phyloP scores from a whole-genome alignment of 495 filamentous ascomycete species.

The Neurospora sp. region DNA sequence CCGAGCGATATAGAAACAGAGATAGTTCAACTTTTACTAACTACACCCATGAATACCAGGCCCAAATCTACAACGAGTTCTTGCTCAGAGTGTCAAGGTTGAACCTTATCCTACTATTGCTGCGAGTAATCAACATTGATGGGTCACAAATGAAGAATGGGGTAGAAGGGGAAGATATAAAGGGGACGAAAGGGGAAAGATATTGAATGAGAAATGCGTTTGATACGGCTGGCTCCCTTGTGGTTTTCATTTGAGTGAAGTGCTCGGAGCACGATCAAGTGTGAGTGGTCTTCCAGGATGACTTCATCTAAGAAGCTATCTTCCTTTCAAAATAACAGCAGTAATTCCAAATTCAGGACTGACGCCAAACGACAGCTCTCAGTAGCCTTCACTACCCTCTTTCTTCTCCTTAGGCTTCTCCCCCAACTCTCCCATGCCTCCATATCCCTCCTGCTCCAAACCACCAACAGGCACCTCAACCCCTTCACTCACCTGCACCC shows the following conservation, averaged over 20 bases:
- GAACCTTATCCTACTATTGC: background rate
- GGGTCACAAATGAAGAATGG: background rate
- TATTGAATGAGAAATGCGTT: too few relatives aligned
- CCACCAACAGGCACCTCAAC: background rate
- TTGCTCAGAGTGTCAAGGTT: conserved; percentile 89
- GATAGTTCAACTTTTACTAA: conserved; percentile 99
- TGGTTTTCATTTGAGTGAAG: too few relatives aligned
- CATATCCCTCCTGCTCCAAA: background rate
- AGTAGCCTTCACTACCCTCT: background rate
- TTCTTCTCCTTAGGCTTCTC: background rate
- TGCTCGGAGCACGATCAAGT: too few relatives aligned
- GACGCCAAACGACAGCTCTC: background rate
- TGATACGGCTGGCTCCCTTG: too few relatives aligned
- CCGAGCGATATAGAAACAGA: conserved; percentile 87
- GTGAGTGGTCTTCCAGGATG: background rate
- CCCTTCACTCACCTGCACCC: background rate
- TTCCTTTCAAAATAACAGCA: background rate
- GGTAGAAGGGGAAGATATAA: background rate
- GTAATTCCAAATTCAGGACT: background rate
- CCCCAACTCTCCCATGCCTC: background rate
- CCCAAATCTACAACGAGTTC: conserved; percentile 98
- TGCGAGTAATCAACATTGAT: background rate
- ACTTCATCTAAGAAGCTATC: background rate
- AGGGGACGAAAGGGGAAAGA: too few relatives aligned
- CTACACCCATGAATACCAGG: conserved; percentile 92